Base-by-base conservation (phyloP, 2,329 filamentous ascomycete species). In the Pseudomassariella vexata region DNA sequence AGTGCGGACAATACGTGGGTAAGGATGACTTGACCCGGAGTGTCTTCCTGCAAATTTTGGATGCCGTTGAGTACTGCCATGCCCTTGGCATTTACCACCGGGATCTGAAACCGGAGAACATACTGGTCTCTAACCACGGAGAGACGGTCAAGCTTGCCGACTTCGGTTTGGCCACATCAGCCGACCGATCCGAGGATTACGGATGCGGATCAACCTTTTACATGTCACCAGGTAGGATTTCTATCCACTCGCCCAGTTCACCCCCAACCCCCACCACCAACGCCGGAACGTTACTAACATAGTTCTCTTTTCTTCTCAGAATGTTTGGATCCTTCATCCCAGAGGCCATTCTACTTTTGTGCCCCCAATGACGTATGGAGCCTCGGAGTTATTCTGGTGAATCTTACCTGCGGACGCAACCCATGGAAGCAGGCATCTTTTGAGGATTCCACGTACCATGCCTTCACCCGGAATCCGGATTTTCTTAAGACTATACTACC, bases 141-240 rank as follows among this genome's bases (percentile, higher is more conserved):
- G 78, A 82, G 63, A 92, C 87, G 21, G 86, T 95, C 54, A 95
- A 96, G 67, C 76, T 98, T 45, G 92, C 90, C 45, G 92, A 98
- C 63, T 98, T 98, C 71, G 92, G 92, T 56, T 76, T 98, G 34
- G 92, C 92, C 38, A 96, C 88, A 16, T 80, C 79, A 37, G 85
- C 90, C 45, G 73, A 79, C 45, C 71, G 82, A 46, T 95, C 90
- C 43, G 84, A 88, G 48, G 92, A 98, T 59, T 95, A 95, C 62
- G 92, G 92, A 52, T 98, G 92, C 59, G 92, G 92, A 42, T 96
- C 92, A 19, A 96, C 90, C 10, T 96, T 96, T 54, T 98, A 98
- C 67, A 98, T 96, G 92, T 95, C 88, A 55, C 92, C 92, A 76
- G 90, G 90, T 95, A 83, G 60, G 76, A 67, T 43, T 44, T 38